Percentiles rank a stretch among this genome's conserved stretches.
Conservation (phyloP, 495 filamentous ascomycete genomes). For the Neurospora sp. region DNA sequence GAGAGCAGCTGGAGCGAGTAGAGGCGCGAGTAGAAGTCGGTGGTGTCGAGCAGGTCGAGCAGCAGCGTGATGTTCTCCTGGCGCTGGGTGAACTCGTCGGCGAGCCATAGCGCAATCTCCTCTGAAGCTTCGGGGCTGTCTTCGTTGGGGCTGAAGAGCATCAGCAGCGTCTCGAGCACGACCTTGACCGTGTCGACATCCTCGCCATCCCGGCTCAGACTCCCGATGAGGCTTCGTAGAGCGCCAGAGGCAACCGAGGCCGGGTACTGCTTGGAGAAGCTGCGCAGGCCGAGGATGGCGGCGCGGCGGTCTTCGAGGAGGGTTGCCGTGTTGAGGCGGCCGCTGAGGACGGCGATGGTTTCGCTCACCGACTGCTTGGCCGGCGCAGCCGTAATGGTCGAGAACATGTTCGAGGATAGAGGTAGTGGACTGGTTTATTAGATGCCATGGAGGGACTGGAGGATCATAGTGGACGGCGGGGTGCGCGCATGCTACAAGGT, state of each 20-base stretch:
- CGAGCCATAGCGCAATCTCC: slow-evolving; percentile 92
- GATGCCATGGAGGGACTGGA: slow-evolving; percentile 14
- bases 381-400: slow-evolving; percentile 74
- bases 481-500: not conserved
- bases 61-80: slow-evolving; percentile 96
- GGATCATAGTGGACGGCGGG: not conserved
- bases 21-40: slow-evolving; percentile 86
- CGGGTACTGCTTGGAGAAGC: slow-evolving; percentile 92
- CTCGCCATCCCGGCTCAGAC: slow-evolving; percentile 76
- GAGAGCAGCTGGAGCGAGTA: slow-evolving; percentile 87
- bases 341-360: slow-evolving; percentile 81
- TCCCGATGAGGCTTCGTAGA: slow-evolving; percentile 73
- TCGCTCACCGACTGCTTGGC: slow-evolving; percentile 93
- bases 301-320: slow-evolving; percentile 89
- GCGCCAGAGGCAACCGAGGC: slow-evolving; percentile 92
- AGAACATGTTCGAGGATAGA: slow-evolving; percentile 56
- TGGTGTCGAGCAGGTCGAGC: slow-evolving; percentile 74
- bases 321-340: slow-evolving; percentile 75
- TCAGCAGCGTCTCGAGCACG: slow-evolving; percentile 85
- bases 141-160: slow-evolving; percentile 64
- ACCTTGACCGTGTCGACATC: slow-evolving; percentile 96
- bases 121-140: slow-evolving; percentile 83
- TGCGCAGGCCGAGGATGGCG: slow-evolving; percentile 84
- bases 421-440: slow-evolving; percentile 3
- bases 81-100: slow-evolving; percentile 95